These are phyloP conservation scores for Brasenia schreberi DNA, from an alignment of 164 flowering plant genomes.

Conservation along the genomic window DNA sequence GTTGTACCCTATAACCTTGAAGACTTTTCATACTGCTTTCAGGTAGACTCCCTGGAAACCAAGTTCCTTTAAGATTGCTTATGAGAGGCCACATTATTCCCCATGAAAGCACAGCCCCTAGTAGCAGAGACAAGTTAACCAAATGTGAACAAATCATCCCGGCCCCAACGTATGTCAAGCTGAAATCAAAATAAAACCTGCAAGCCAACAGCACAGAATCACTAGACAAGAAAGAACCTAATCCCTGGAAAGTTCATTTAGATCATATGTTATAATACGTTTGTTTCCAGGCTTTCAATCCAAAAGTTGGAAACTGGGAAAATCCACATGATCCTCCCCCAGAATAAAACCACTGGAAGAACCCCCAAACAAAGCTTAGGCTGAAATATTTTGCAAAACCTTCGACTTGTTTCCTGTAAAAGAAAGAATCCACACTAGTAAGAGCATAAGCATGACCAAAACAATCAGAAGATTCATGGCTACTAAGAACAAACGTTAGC, in stretches of 20 bases:
- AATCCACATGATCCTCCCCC: slow-evolving; percentile 57
- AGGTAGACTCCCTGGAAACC: slow-evolving; percentile 45
- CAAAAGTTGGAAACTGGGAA: slow-evolving; percentile 53
- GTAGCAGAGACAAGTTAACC: slow-evolving; percentile 70
- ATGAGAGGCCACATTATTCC: slow-evolving; percentile 96
- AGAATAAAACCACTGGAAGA: slow-evolving; percentile 36
- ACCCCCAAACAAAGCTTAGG: slow-evolving; percentile 23
- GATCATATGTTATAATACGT: slow-evolving; percentile 8
- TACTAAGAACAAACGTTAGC: background rate
- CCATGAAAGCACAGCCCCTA: slow-evolving; percentile 90
- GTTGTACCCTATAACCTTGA: slow-evolving; percentile 69
- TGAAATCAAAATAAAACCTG: slow-evolving; percentile 88
- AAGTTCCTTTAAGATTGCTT: slow-evolving; percentile 41
- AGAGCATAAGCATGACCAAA: background rate
- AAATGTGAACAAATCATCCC: slow-evolving; percentile 87
- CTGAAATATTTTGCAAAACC: slow-evolving; percentile 20
- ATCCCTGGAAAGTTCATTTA: background rate
- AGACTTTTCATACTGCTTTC: slow-evolving; percentile 81
- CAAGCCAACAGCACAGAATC: slow-evolving; percentile 7
- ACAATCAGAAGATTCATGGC: background rate
- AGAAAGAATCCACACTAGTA: background rate
- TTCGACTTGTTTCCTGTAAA: slow-evolving; percentile 31
- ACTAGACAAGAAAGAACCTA: background rate
- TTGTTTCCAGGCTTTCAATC: slow-evolving; percentile 46
- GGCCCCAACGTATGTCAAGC: slow-evolving; percentile 66